These are phyloP conservation scores for Coprinellus micaceus DNA, from an alignment of 768 basidiomycete genomes.

Conservation along the genomic window DNA sequence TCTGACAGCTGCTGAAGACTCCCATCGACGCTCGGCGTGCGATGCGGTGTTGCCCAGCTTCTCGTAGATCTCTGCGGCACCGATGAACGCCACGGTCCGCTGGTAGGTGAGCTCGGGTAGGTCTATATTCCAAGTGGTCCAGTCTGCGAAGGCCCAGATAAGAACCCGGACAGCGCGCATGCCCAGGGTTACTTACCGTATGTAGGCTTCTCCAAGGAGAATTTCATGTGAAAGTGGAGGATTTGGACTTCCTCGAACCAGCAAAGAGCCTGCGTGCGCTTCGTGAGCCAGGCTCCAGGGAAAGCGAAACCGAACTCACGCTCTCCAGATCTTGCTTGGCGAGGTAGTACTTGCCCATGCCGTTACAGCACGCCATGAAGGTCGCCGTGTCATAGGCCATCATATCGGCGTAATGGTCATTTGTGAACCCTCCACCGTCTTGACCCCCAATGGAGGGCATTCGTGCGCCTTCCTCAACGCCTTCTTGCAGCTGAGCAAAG, in stretches of 20 bases:
- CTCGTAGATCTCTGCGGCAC: conserved; percentile 23
- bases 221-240: conserved; percentile 11
- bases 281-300: not conserved
- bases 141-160: not conserved
- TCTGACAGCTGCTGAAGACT: conserved; percentile 9
- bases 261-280: conserved; percentile 4
- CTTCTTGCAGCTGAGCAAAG: not conserved
- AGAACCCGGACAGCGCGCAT: no score
- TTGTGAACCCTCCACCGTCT: not conserved
- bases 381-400: not conserved
- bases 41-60: conserved; percentile 32
- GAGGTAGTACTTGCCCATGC: not conserved
- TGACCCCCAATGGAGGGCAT: not conserved
- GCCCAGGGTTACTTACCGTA: not conserved
- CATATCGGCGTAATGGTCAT: not conserved
- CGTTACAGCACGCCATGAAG: not conserved
- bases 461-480: not conserved
- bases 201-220: not conserved
- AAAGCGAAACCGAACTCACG: not conserved
- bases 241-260: conserved; percentile 16
- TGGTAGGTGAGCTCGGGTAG: conserved; percentile 24
- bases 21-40: conserved; percentile 26
- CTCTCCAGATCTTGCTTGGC: not conserved
- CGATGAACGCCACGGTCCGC: conserved; percentile 20
- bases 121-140: conserved; percentile 21